Conservation (phyloP, 768 basidiomycete species). For the Hypholoma fasciculare region DNA sequence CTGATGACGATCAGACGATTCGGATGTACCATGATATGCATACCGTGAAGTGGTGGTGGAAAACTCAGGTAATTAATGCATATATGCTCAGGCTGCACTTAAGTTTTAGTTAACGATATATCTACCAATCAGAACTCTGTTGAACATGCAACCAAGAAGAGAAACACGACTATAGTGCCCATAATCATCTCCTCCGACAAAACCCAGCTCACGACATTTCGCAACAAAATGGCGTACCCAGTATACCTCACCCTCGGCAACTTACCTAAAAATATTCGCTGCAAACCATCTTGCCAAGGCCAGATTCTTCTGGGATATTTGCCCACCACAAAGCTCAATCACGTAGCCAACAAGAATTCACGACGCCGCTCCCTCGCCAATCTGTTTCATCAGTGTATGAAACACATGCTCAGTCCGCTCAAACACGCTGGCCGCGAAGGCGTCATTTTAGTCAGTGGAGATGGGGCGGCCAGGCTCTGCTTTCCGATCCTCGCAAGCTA, state of each 20-base stretch:
- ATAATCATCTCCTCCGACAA: slow-evolving; percentile 35
- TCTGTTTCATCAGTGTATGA: slow-evolving; percentile 38
- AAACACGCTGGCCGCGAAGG: slow-evolving; percentile 24
- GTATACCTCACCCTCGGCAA: slow-evolving; percentile 46
- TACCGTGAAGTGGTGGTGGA: too few species aligned
- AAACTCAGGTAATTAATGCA: too few species aligned
- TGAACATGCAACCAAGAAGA: too few species aligned
- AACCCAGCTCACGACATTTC: slow-evolving; percentile 37
- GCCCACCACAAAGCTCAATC: slow-evolving; percentile 29
- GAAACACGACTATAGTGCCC: slow-evolving; percentile 27
- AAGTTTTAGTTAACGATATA: too few species aligned
- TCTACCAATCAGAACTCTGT: too few species aligned
- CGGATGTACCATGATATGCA: too few species aligned
- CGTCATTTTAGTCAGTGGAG: slow-evolving; percentile 28
- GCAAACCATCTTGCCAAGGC: slow-evolving; percentile 30
- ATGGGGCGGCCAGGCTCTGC: slow-evolving; percentile 23
- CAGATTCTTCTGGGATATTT: slow-evolving; percentile 38
- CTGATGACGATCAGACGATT: too few species aligned
- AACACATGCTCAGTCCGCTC: slow-evolving; percentile 27
- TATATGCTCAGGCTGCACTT: too few species aligned
- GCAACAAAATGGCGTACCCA: slow-evolving; percentile 39
- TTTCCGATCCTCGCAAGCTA: slow-evolving; percentile 17
- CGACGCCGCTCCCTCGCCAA: slow-evolving; percentile 12
- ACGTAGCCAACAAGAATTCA: slow-evolving; percentile 2
- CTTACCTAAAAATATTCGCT: slow-evolving; percentile 29